Evolutionary conservation across 345 rosid genomes (phyloP), one percentile per base, ranked within the genome.

Genomic region (Cardamine occulta): DNA sequence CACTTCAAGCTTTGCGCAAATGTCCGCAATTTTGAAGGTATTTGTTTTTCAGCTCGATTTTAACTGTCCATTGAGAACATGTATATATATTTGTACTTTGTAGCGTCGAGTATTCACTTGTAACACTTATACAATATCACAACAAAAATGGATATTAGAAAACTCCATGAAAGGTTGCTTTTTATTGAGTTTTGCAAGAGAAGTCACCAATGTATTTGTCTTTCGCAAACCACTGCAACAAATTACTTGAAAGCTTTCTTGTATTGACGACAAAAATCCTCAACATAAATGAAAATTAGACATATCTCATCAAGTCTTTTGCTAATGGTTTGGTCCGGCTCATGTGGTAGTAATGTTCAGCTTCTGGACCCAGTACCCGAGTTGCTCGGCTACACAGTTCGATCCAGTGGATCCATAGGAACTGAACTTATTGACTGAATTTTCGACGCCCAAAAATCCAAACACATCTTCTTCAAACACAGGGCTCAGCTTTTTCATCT

Each of bases 321-420:
- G 70, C 52, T 32, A 49, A 54, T 52, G 49, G 17, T 44, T 45
- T 70, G 71, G 66, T 62, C 40, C 17, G 7, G 45, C 21, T 66
- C 56, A 72, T 37, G 62, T 59, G 52, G 19, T 23, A 19, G 73
- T 53, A 34, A 66, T 66, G 44, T 74, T 56, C 40, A 95, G 93
- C 82, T 86, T 88, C 9, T 52, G 48, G 60, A 80, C 79, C 96
- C 99, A 95, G 80, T 78, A 80, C 55, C 83, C 79, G 8, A 95
- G 84, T 69, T 95, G 97, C 35, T 57, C 67, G 1, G 91, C 79
- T 7, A 92, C 96, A 26, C 89, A 85, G 12, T 73, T 86, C 1
- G 85, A 85, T 2, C 99, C 99, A 0, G 88, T 89, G 1, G 94
- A 95, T 40, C 97, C 97, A 37, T 81, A 92, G 0, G 94, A 90